phyloP scores from a whole-genome alignment of 306 rosid genomes.

The Cucumis hystrix region DNA sequence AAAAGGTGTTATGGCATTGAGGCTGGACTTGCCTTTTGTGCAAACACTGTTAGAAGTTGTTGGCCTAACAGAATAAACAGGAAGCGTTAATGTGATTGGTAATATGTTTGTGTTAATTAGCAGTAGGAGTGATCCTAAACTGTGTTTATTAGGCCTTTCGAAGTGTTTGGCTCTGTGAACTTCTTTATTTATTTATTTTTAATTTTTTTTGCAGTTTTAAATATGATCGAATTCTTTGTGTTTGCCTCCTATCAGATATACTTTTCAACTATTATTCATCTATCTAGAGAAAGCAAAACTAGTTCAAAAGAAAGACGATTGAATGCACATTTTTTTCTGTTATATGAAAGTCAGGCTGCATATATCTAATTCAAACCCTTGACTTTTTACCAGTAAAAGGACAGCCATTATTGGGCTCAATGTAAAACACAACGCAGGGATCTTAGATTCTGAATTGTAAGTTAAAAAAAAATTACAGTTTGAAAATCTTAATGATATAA shows the following conservation, averaged over 20 bases:
- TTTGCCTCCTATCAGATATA: neutral
- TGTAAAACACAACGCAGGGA: neutral
- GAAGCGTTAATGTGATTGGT: neutral
- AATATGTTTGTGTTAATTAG: neutral
- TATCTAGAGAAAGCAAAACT: neutral
- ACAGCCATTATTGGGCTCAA: neutral
- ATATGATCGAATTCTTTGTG: neutral
- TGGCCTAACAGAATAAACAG: neutral
- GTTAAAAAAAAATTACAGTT: neutral
- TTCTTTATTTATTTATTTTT: no score
- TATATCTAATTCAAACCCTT: neutral
- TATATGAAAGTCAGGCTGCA: neutral
- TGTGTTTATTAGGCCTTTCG: neutral
- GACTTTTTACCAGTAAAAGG: neutral
- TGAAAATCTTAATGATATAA: neutral
- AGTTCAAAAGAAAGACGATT: neutral
- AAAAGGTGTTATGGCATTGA: neutral
- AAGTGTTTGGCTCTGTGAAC: neutral
- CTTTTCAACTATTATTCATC: neutral
- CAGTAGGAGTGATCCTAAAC: neutral
- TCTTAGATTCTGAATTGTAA: neutral
- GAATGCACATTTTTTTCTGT: neutral
- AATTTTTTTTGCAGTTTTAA: neutral
- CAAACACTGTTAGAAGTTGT: neutral
- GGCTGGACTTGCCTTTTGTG: neutral